phyloP scores from a whole-genome alignment of 1,284 basidiomycete genomes.

The Apiotrichum montevideense region DNA sequence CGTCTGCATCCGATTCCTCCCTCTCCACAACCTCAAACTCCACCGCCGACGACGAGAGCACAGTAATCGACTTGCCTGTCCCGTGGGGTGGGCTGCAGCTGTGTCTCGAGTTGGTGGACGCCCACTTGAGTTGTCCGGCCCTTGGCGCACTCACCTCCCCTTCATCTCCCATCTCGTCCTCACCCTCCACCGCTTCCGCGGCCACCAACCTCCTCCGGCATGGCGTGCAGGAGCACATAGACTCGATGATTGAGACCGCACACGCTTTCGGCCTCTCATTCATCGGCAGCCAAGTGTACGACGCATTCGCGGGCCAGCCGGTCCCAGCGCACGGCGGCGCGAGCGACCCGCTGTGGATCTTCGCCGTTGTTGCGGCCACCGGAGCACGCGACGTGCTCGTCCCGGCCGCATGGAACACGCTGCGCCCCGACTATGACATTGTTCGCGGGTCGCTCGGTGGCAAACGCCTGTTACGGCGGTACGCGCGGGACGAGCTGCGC shows the following conservation, averaged over 20 bases:
- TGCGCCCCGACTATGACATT: neutral
- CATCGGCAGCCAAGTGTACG: neutral
- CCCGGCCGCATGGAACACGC: neutral
- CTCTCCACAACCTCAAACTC: too few relatives aligned
- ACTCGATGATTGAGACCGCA: neutral
- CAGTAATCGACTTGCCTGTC: neutral
- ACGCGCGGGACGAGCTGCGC: neutral
- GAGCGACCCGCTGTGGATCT: slow-evolving; percentile 1
- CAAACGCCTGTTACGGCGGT: neutral
- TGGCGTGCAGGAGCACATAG: neutral
- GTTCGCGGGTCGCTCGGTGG: neutral
- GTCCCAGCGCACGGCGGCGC: neutral
- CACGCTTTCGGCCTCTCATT: neutral
- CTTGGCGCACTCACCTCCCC: neutral
- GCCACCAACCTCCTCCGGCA: neutral
- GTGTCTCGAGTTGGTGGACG: neutral
- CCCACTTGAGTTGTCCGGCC: neutral
- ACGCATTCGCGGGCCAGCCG: neutral
- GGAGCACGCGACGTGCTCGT: neutral
- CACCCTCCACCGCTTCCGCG: too few relatives aligned
- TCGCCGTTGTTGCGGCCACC: neutral
- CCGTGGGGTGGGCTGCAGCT: neutral
- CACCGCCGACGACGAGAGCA: neutral
- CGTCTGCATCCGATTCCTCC: too few relatives aligned
- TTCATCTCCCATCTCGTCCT: neutral